Base-by-base conservation (phyloP, 495 filamentous ascomycete species). In the Arthonia radiata region DNA sequence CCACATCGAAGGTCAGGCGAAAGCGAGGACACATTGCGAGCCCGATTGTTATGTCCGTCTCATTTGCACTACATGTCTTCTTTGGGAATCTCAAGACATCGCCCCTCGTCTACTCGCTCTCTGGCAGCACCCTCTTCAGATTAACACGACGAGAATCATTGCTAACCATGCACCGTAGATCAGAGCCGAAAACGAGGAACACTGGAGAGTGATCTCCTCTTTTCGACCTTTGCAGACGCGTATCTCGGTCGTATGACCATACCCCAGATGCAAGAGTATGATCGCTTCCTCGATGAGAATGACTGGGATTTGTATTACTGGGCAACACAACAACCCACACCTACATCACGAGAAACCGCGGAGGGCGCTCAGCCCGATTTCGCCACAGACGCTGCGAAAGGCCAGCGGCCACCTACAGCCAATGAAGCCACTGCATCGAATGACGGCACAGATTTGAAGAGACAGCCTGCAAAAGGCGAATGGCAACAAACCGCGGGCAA, bases 291-390 rank as follows among this genome's bases (percentile, higher is more conserved):
- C 25, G 86, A 97, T 53, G 86, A 97, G 49, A 94, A 94, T 45
- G 86, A 97, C 49, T 97, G 86, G 86, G 86, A 97, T 46, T 94
- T 97, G 32, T 97, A 97, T 57, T 97, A 97, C 61, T 97, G 86
- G 86, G 78, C 80, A 1, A 97, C 89, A n/a, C 89, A 97, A 46
- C 67, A 75, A 35, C 62, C 75, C 4, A 54, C 64, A 1, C 43
- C 53, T 0, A 59, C 65, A 9, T 44, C 53, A 2, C 15, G 34
- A 14, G 47, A 40, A 18, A 39, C 43, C 17, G 42, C 37, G 25
- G 54, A 48, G 39, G 54, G 35, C 35, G 38, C 23, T n/a, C 43
- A 11, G 15, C 42, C 11, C 1, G 31, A 33, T 27, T 38, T 37
- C 31, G 45, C 28, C 10, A 33, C 45, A 22, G 38, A 48, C 1